These are phyloP conservation scores for Barnettozyma wickerhamii DNA, from an alignment of 805 yeast genomes.

Conservation along the genomic window DNA sequence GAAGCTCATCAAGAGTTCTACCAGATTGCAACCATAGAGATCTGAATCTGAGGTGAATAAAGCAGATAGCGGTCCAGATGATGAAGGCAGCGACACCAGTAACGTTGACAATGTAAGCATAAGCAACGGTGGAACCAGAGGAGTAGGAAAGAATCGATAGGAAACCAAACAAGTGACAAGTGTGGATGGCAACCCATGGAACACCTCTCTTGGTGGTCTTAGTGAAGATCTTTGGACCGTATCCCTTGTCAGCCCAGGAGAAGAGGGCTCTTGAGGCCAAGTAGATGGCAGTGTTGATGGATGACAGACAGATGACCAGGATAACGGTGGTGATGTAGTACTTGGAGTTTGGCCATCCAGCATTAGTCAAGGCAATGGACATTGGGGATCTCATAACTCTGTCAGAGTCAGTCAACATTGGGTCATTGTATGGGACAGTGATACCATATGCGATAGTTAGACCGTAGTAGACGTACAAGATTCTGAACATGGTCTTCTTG, in stretches of 20 bases:
- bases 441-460: conserved; percentile 42
- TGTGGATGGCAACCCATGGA: conserved; percentile 57
- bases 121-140: conserved; percentile 51
- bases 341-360: conserved; percentile 63
- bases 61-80: conserved; percentile 62
- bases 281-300: conserved; percentile 65
- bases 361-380: conserved; percentile 61
- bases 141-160: conserved; percentile 55
- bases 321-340: conserved; percentile 67
- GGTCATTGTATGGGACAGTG: conserved; percentile 64
- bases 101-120: conserved; percentile 67
- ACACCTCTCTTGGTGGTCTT: conserved; percentile 54
- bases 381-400: conserved; percentile 60
- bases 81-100: conserved; percentile 72
- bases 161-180: conserved; percentile 56
- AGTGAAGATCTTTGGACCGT: conserved; percentile 53
- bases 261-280: conserved; percentile 66
- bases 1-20: conserved; percentile 58
- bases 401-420: conserved; percentile 33
- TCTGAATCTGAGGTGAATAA: conserved; percentile 66
- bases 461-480: conserved; percentile 57
- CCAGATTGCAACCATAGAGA: conserved; percentile 54
- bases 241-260: conserved; percentile 56
- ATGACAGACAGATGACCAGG: conserved; percentile 58
- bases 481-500: conserved; percentile 60